Evolutionary conservation across 1,139 yeast genomes (phyloP).

Genomic region (Pneumocystis murina): DNA sequence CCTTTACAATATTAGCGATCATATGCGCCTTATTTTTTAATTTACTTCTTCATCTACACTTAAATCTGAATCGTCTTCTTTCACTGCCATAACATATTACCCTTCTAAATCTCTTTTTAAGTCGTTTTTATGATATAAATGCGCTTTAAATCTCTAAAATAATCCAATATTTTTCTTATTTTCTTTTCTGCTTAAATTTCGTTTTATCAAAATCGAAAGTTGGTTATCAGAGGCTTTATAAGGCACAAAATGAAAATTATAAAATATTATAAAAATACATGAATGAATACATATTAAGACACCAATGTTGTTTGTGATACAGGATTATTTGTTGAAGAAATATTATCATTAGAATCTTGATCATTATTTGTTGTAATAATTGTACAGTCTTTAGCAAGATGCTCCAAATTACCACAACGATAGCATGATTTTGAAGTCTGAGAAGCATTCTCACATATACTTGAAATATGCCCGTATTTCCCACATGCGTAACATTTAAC

Average conservation of each 20-base stretch:
- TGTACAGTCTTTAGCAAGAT: constrained; percentile 11
- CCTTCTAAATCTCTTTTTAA: not conserved
- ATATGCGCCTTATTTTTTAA: not conserved
- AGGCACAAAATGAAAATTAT: not conserved
- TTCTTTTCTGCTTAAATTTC: not conserved
- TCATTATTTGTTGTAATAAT: not conserved
- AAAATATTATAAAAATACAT: not conserved
- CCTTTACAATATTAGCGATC: not conserved
- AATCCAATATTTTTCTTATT: not conserved
- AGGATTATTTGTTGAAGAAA: not conserved
- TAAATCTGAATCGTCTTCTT: not conserved
- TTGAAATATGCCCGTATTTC: not conserved
- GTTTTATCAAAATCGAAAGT: not conserved
- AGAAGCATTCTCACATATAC: not conserved
- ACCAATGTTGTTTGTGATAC: not conserved
- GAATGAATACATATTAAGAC: not conserved
- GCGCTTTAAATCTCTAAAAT: not conserved
- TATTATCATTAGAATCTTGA: not conserved
- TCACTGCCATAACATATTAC: not conserved
- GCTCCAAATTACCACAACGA: constrained; percentile 1
- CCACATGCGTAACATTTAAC: not conserved
- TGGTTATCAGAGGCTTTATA: not conserved
- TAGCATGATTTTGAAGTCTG: not conserved
- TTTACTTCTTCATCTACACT: not conserved
- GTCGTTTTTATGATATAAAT: not conserved